Conservation (phyloP, 2,329 filamentous ascomycete species). For the Hypoxylon sp. region DNA sequence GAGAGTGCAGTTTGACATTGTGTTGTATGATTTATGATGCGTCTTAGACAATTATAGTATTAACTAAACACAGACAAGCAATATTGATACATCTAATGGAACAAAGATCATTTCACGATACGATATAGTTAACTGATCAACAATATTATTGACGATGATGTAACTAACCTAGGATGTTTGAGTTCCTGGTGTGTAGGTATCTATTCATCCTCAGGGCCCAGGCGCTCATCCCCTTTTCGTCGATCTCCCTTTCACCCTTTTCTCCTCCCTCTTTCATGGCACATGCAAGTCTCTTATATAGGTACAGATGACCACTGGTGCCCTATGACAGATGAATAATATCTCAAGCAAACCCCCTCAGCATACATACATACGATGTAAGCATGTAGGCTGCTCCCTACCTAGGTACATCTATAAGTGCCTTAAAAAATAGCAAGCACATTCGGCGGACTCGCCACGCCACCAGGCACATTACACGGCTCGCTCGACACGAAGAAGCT, state of each 20-base stretch:
- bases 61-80: not conserved
- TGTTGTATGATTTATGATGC: not conserved
- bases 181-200: too few species aligned
- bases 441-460: constrained; percentile 58
- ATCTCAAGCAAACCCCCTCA: not conserved
- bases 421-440: constrained; percentile 58
- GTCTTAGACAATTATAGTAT: not conserved
- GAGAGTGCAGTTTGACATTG: not conserved
- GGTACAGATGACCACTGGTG: not conserved
- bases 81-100: not conserved
- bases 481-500: constrained; percentile 65
- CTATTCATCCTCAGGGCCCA: too few species aligned
- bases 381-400: not conserved
- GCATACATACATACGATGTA: not conserved
- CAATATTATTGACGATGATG: too few species aligned
- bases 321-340: not conserved
- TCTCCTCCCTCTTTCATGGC: not conserved
- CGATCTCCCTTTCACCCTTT: not conserved
- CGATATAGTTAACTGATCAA: not conserved
- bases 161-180: too few species aligned
- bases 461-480: constrained; percentile 62
- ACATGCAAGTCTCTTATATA: not conserved
- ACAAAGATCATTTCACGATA: not conserved
- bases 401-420: not conserved
- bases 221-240: not conserved